Evolutionary conservation across 2,329 filamentous ascomycete genomes (phyloP).

Genomic region (Fusarium metavorans): DNA sequence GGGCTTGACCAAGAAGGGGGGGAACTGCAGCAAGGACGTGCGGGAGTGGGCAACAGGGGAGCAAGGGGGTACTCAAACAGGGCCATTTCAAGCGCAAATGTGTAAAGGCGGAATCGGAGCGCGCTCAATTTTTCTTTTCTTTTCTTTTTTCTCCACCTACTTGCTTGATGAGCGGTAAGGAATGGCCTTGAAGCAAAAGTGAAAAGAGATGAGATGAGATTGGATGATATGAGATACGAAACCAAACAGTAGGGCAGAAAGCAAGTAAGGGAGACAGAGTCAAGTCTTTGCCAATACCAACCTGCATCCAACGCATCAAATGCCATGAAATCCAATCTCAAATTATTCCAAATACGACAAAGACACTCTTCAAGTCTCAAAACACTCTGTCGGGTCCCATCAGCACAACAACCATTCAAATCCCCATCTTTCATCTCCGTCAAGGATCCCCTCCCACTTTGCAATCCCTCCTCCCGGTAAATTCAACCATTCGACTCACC

Average conservation of each 20-base stretch:
- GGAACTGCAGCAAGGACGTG: background rate
- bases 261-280: background rate
- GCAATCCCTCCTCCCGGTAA: background rate
- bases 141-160: background rate
- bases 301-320: background rate
- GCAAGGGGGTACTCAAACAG: background rate
- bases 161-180: constrained; percentile 8
- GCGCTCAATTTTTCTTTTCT: background rate
- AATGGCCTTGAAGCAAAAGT: background rate
- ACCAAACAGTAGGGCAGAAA: background rate
- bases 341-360: background rate
- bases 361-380: background rate
- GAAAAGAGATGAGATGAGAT: background rate
- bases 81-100: too few species aligned
- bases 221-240: background rate
- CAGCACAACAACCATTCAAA: background rate
- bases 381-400: background rate
- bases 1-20: constrained; percentile 2
- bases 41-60: background rate
- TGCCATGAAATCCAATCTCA: background rate
- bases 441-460: background rate
- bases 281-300: background rate
- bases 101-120: constrained; percentile 21
- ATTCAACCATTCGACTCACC: background rate
- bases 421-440: constrained; percentile 12